phyloP scores from a whole-genome alignment of 2,329 filamentous ascomycete genomes.

The Sclerotinia borealis region DNA sequence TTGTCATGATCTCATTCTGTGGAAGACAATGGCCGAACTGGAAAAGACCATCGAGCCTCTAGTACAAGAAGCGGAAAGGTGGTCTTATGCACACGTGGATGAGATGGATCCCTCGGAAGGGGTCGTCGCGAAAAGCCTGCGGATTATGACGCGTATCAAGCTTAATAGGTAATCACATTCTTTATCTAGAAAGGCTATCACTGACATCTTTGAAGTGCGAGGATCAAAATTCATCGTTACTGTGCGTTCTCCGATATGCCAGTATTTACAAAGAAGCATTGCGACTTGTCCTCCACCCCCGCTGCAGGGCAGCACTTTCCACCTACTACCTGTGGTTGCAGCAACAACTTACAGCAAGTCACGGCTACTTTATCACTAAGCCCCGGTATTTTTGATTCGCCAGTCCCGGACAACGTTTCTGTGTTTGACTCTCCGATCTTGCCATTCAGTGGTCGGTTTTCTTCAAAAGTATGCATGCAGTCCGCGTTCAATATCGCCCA shows the following conservation, averaged over 20 bases:
- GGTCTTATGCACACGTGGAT: constrained; percentile 34
- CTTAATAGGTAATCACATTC: constrained; percentile 11
- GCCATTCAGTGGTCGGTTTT: constrained; percentile 42
- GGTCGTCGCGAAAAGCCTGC: constrained; percentile 39
- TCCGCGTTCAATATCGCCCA: constrained; percentile 43
- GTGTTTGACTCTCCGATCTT: constrained; percentile 25
- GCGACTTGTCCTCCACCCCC: constrained; percentile 36
- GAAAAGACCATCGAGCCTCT: constrained; percentile 25
- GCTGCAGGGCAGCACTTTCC: not conserved
- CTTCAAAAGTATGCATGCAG: constrained; percentile 44
- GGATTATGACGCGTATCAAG: constrained; percentile 45
- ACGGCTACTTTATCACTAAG: not conserved
- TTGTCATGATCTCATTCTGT: constrained; percentile 37
- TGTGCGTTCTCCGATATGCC: constrained; percentile 46
- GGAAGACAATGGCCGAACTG: constrained; percentile 25
- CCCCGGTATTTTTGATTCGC: constrained; percentile 4
- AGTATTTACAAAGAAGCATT: constrained; percentile 44
- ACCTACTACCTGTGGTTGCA: constrained; percentile 4
- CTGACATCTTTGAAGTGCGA: constrained; percentile 34
- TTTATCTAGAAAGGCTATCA: not conserved
- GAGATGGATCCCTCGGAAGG: constrained; percentile 32
- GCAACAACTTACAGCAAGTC: not conserved
- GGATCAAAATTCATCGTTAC: constrained; percentile 47
- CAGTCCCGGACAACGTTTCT: not conserved
- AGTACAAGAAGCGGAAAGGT: constrained; percentile 21